These are phyloP conservation scores for Ogataea paraovalis DNA, from an alignment of 805 yeast species.

Conservation along the genomic window DNA sequence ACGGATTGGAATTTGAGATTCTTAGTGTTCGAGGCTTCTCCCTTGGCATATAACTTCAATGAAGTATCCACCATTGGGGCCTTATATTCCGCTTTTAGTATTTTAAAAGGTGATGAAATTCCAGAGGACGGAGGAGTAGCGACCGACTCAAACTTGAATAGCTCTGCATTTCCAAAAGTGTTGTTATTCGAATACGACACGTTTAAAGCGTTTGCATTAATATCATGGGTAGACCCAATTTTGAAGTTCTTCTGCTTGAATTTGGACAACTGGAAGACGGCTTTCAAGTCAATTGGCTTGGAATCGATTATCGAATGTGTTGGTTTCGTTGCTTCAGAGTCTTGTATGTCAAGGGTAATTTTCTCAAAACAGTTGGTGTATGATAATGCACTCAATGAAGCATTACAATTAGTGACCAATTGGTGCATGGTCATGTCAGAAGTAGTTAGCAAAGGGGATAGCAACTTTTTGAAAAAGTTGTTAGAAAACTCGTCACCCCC, in stretches of 20 bases:
- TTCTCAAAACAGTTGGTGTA: conserved; percentile 28
- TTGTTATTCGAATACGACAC: conserved; percentile 41
- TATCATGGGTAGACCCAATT: conserved; percentile 34
- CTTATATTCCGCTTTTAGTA: conserved; percentile 42
- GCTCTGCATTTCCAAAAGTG: conserved; percentile 68
- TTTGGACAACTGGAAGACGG: conserved; percentile 33
- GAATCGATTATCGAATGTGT: background rate
- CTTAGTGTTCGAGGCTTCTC: conserved; percentile 47
- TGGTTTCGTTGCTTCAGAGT: conserved; percentile 4
- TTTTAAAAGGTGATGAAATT: conserved; percentile 33
- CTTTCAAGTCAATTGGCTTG: conserved; percentile 31
- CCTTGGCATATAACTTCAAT: conserved; percentile 43
- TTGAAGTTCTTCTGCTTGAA: conserved; percentile 25
- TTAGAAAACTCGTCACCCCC: conserved; percentile 35
- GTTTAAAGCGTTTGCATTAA: conserved; percentile 32
- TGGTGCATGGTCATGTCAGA: conserved; percentile 40
- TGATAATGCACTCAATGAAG: conserved; percentile 18
- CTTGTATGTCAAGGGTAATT: conserved; percentile 20
- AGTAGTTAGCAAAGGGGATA: conserved; percentile 39
- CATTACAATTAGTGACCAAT: conserved; percentile 28
- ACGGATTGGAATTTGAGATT: conserved; percentile 49
- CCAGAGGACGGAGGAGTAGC: conserved; percentile 39
- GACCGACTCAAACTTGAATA: conserved; percentile 45
- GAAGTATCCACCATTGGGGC: conserved; percentile 44
- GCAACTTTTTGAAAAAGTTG: conserved; percentile 40